These are phyloP conservation scores for Claviceps cyperi DNA, from an alignment of 2,329 filamentous ascomycete genomes.

Conservation along the genomic window DNA sequence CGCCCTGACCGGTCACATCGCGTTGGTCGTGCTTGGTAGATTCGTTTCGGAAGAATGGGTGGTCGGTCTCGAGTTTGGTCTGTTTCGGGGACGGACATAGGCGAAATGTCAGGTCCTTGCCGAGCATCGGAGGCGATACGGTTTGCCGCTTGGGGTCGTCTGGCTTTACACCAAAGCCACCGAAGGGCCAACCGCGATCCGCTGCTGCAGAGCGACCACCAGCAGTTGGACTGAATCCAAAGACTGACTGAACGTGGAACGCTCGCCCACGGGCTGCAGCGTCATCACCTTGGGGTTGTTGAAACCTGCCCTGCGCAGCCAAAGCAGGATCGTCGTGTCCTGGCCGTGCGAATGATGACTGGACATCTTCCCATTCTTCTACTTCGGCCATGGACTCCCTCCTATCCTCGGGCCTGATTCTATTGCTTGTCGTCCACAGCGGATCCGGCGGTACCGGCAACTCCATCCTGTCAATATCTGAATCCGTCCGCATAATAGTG, in stretches of 20 bases:
- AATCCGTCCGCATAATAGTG: conserved; percentile 21
- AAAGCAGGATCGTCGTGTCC: conserved; percentile 7
- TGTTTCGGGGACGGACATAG: conserved; percentile 70
- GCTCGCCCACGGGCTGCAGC: conserved; percentile 1
- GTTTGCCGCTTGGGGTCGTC: conserved; percentile 31
- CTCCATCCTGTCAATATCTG: conserved; percentile 30
- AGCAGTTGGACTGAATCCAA: background rate
- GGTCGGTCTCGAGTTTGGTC: conserved; percentile 70
- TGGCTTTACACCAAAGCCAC: conserved; percentile 21
- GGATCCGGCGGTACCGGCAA: conserved; percentile 24
- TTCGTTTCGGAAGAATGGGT: conserved; percentile 38
- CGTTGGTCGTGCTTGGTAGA: conserved; percentile 34
- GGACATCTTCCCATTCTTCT: conserved; percentile 10
- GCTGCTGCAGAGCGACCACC: conserved; percentile 2
- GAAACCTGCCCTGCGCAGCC: conserved; percentile 1
- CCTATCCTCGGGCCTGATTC: conserved; percentile 13
- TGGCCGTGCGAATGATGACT: conserved; percentile 12
- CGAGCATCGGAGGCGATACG: conserved; percentile 74
- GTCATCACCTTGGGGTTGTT: background rate
- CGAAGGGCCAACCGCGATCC: conserved; percentile 26
- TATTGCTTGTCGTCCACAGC: conserved; percentile 26
- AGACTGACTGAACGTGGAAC: conserved; percentile 6
- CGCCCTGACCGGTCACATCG: conserved; percentile 41
- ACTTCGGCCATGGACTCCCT: conserved; percentile 15
- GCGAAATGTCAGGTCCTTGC: conserved; percentile 65